phyloP scores from a whole-genome alignment of 2,329 filamentous ascomycete species.

The Cytospora piceae region DNA sequence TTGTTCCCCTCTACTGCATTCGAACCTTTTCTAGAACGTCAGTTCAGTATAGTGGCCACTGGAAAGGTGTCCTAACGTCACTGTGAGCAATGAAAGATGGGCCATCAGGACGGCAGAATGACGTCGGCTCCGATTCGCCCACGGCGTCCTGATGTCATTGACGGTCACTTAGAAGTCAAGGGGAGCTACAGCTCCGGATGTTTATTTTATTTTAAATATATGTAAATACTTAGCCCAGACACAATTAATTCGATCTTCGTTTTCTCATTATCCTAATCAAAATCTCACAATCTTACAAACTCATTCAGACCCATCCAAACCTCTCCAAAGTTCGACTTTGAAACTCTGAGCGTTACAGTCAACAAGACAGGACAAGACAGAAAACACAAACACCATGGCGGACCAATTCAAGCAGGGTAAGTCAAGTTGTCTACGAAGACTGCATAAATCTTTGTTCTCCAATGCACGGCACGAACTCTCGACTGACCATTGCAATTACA shows the following conservation, averaged over 20 bases:
- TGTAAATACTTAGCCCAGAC: neutral
- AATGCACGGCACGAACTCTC: neutral
- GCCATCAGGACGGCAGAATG: conserved; percentile 19
- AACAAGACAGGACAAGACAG: conserved; percentile 10
- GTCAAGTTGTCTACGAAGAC: conserved; percentile 12
- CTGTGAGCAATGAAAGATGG: conserved; percentile 17
- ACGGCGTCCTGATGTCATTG: conserved; percentile 28
- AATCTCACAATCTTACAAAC: neutral
- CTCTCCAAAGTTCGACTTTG: neutral
- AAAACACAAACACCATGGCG: conserved; percentile 33
- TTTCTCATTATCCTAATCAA: neutral
- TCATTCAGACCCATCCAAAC: neutral
- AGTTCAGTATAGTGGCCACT: neutral
- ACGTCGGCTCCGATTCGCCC: conserved; percentile 23
- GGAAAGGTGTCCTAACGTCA: conserved; percentile 5
- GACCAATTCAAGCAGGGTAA: conserved; percentile 43
- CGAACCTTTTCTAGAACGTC: neutral
- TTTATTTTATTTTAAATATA: neutral
- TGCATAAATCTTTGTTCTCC: neutral
- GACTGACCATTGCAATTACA: conserved; percentile 27
- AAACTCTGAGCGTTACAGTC: neutral
- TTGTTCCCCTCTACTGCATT: neutral
- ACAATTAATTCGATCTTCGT: neutral
- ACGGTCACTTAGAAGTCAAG: neutral
- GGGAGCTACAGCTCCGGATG: conserved; percentile 20